Conservation (phyloP, 768 basidiomycete genomes). For the Gloeopeniophorella convolvens region DNA sequence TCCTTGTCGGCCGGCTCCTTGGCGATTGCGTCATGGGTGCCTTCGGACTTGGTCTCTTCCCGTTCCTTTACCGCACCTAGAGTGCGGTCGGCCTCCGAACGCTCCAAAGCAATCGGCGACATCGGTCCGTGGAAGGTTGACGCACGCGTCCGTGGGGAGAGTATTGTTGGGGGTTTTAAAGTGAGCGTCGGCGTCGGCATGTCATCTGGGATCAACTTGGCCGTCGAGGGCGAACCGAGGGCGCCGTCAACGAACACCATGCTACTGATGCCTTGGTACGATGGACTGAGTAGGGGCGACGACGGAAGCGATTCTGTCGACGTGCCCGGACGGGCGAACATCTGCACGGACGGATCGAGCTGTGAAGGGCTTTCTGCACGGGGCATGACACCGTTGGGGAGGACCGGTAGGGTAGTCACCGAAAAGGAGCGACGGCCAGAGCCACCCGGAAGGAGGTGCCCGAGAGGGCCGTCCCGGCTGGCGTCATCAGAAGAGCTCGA, state of each 20-base stretch:
- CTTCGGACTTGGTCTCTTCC: slow-evolving; percentile 16
- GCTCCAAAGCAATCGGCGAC: background rate
- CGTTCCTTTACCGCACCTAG: slow-evolving; percentile 12
- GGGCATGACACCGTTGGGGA: slow-evolving; percentile 19
- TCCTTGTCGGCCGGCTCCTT: slow-evolving; percentile 6
- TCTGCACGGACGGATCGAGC: slow-evolving; percentile 70
- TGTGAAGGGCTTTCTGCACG: slow-evolving; percentile 34
- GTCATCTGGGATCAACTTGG: background rate
- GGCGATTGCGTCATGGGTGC: background rate
- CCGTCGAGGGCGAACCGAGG: background rate
- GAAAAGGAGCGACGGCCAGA: slow-evolving; percentile 22
- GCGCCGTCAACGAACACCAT: background rate
- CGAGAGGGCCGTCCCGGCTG: background rate
- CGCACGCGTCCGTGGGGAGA: slow-evolving; percentile 10
- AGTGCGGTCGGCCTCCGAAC: slow-evolving; percentile 3
- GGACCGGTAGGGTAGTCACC: slow-evolving; percentile 33
- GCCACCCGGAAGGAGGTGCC: background rate
- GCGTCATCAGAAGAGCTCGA: slow-evolving; percentile 6
- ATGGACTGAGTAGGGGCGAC: slow-evolving; percentile 28
- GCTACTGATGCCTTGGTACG: slow-evolving; percentile 21
- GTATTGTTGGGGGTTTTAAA: background rate
- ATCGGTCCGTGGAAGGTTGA: slow-evolving; percentile 16
- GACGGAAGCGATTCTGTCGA: slow-evolving; percentile 66
- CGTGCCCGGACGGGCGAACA: slow-evolving; percentile 66
- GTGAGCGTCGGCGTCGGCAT: slow-evolving; percentile 5